Evolutionary conservation across 2,329 filamentous ascomycete species (phyloP).

Genomic region (Microdochium bolleyi): DNA sequence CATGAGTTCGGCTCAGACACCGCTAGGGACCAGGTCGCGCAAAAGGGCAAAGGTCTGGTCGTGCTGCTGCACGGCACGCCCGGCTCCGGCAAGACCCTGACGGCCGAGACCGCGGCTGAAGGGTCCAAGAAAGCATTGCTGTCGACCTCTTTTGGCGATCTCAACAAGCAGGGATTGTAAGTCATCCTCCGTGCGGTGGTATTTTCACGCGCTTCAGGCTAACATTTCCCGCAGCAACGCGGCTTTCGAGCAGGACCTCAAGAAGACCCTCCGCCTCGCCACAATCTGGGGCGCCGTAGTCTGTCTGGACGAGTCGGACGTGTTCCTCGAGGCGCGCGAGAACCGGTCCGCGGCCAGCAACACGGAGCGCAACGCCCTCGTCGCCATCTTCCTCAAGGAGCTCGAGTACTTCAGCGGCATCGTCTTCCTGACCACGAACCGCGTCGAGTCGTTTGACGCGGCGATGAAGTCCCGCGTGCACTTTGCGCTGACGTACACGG

Average conservation of each 20-base stretch:
- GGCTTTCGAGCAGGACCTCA: constrained; percentile 17
- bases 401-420: constrained; percentile 33
- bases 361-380: constrained; percentile 13
- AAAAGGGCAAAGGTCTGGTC: constrained; percentile 29
- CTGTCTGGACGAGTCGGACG: constrained; percentile 22
- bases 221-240: constrained; percentile 4
- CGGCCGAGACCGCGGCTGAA: constrained; percentile 24
- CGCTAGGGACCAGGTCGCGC: constrained; percentile 5
- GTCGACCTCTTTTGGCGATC: constrained; percentile 6
- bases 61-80: constrained; percentile 26
- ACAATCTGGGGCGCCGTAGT: constrained; percentile 20
- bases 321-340: constrained; percentile 20
- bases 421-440: constrained; percentile 36
- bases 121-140: constrained; percentile 11
- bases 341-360: constrained; percentile 6
- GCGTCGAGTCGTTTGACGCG: constrained; percentile 30
- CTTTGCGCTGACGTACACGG: constrained; percentile 24
- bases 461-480: constrained; percentile 34
- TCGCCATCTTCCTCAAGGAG: constrained; percentile 27
- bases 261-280: constrained; percentile 15
- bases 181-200: too few species aligned
- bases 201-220: too few species aligned
- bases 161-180: too few species aligned
- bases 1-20: constrained; percentile 13
- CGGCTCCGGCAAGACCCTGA: constrained; percentile 29